Conservation (phyloP, 306 rosid genomes). For the Hippophae gyantsensis region DNA sequence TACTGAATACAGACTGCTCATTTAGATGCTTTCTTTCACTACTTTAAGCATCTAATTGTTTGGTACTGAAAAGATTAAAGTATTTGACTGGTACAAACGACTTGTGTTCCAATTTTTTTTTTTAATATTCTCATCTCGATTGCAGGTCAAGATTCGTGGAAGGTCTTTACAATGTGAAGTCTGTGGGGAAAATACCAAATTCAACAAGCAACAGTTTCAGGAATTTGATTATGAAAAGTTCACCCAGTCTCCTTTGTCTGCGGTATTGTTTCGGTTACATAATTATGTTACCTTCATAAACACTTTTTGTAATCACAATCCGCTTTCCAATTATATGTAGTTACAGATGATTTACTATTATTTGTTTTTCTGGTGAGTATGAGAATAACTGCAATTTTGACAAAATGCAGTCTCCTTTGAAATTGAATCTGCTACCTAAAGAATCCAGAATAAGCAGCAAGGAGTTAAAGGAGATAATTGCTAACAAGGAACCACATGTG, state of each 20-base stretch:
- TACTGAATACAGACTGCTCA: no score
- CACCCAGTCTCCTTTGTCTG: slow-evolving; percentile 61
- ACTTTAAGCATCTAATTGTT: no score
- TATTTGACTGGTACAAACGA: no score
- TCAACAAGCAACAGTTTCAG: slow-evolving; percentile 45
- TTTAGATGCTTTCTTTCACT: no score
- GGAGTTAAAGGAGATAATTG: slow-evolving; percentile 47
- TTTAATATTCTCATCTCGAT: slow-evolving; percentile 3
- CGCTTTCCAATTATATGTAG: neutral
- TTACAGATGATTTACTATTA: no score
- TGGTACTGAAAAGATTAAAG: no score
- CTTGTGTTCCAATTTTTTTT: neutral
- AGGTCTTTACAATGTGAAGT: slow-evolving; percentile 62
- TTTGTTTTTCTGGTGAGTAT: no score
- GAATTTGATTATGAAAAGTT: slow-evolving; percentile 86
- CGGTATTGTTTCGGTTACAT: slow-evolving; percentile 29
- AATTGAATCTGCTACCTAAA: neutral
- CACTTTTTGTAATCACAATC: no score
- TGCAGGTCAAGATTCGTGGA: slow-evolving; percentile 92
- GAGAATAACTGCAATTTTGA: no score
- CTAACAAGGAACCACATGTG: slow-evolving; percentile 48
- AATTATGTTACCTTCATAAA: no score
- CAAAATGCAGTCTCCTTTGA: no score
- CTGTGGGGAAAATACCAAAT: slow-evolving; percentile 62
- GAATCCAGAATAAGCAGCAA: slow-evolving; percentile 69